These are phyloP conservation scores for Aaosphaeria arxii DNA, from an alignment of 2,329 filamentous ascomycete genomes.

Conservation along the genomic window DNA sequence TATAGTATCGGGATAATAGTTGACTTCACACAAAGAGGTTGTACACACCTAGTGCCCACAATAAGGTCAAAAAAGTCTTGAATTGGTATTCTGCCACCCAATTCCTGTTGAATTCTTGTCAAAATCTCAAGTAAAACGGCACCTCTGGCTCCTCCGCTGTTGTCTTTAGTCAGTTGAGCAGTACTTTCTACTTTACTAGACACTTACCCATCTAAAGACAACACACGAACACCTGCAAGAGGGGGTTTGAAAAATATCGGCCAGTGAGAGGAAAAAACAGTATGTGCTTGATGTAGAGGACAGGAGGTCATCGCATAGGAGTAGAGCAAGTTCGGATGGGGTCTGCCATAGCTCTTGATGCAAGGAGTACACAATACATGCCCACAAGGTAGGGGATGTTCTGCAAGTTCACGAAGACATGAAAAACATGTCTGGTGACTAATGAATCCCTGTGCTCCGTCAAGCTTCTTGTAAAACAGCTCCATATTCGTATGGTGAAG, in stretches of 20 bases:
- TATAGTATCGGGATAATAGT: background rate
- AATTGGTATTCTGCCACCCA: conserved; percentile 40
- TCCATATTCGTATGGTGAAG: conserved; percentile 21
- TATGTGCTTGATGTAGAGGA: conserved; percentile 15
- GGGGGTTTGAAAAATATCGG: conserved; percentile 31
- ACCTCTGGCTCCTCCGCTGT: conserved; percentile 46
- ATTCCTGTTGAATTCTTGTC: conserved; percentile 37
- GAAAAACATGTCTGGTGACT: conserved; percentile 48
- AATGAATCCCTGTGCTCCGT: conserved; percentile 15
- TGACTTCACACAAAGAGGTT: background rate
- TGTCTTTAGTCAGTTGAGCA: no score
- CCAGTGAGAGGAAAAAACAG: conserved; percentile 8
- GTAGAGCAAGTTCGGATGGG: conserved; percentile 9
- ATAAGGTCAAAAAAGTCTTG: conserved; percentile 50
- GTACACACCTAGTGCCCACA: conserved; percentile 13
- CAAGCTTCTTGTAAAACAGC: conserved; percentile 29
- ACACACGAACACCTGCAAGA: conserved; percentile 36
- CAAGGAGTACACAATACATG: conserved; percentile 47
- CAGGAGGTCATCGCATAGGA: conserved; percentile 8
- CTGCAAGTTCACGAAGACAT: conserved; percentile 43
- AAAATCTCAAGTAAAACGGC: conserved; percentile 46
- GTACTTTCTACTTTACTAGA: no score
- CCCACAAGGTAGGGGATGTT: conserved; percentile 46
- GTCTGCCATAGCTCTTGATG: conserved; percentile 30
- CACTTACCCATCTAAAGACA: conserved; percentile 42